Conservation (phyloP, 2,329 filamentous ascomycete species). For the Cladophialophora chaetospira region DNA sequence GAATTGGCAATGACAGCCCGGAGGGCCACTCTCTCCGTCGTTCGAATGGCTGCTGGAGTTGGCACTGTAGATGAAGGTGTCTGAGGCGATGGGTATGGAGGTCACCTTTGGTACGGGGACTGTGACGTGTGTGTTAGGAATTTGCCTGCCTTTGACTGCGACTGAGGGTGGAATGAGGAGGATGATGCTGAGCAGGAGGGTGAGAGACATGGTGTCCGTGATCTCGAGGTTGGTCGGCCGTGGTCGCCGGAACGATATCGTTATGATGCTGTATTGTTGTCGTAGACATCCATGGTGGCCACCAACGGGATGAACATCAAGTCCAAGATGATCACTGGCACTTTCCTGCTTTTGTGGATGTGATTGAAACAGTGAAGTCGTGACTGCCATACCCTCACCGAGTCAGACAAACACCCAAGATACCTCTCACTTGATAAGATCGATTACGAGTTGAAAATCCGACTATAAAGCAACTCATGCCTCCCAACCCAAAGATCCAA, state of each 20-base stretch:
- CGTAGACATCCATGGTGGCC: no score
- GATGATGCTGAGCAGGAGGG: no score
- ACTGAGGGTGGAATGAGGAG: not conserved
- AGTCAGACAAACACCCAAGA: not conserved
- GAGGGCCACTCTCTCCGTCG: not conserved
- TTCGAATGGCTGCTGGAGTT: not conserved
- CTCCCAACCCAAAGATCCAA: constrained; percentile 67
- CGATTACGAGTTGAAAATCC: constrained; percentile 66
- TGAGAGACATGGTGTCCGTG: no score
- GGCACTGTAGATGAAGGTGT: not conserved
- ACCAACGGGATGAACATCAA: no score
- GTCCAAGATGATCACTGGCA: no score
- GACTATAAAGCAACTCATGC: constrained; percentile 66
- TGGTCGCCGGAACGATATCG: no score
- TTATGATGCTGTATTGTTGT: no score
- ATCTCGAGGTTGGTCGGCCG: no score
- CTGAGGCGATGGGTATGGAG: not conserved
- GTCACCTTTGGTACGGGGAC: not conserved
- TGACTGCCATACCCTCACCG: not conserved
- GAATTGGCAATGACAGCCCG: constrained; percentile 9
- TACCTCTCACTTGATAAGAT: not conserved
- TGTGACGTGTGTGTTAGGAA: not conserved
- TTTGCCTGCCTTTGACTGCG: constrained; percentile 5
- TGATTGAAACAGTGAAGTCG: not conserved
- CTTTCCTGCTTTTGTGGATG: no score